phyloP scores from a whole-genome alignment of 2,329 filamentous ascomycete species.

The Podosphaera fusca region DNA sequence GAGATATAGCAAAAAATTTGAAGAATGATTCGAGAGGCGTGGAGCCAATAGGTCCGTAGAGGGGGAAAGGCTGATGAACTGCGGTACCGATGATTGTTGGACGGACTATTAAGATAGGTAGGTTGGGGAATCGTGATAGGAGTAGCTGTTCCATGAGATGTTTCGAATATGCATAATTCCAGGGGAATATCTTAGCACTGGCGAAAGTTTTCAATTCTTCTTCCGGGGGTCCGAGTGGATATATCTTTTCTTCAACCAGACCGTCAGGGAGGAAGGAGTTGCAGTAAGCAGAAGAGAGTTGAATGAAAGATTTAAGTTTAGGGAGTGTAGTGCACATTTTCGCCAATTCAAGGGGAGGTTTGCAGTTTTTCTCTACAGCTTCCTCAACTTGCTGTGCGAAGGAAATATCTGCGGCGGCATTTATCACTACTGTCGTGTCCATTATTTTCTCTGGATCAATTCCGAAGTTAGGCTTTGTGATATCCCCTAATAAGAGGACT shows the following conservation, averaged over 20 bases:
- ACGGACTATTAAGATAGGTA: conserved; percentile 4
- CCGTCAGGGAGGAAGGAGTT: conserved; percentile 2
- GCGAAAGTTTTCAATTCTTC: conserved; percentile 1
- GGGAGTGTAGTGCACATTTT: conserved; percentile 1
- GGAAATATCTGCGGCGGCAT: conserved; percentile 3
- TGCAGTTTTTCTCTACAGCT: conserved; percentile 3
- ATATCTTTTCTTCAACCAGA: conserved; percentile 3
- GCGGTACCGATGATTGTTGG: conserved; percentile 3
- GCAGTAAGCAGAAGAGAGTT: conserved; percentile 2
- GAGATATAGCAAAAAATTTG: neutral
- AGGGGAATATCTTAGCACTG: conserved; percentile 2
- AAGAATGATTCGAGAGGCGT: conserved; percentile 2
- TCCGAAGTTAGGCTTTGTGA: conserved; percentile 3
- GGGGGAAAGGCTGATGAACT: conserved; percentile 2
- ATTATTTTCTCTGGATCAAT: conserved; percentile 2
- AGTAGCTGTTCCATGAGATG: conserved; percentile 3
- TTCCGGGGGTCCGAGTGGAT: conserved; percentile 3
- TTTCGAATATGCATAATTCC: conserved; percentile 4
- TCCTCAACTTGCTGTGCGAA: neutral
- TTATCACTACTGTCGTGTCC: conserved; percentile 2
- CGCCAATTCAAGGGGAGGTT: conserved; percentile 3
- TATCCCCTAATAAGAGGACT: conserved; percentile 3
- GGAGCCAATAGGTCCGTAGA: conserved; percentile 3
- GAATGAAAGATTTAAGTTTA: conserved; percentile 2
- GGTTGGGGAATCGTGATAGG: conserved; percentile 1